phyloP scores from a whole-genome alignment of 371 early-diverging fungal genomes.

The Chytridium lagenaria region DNA sequence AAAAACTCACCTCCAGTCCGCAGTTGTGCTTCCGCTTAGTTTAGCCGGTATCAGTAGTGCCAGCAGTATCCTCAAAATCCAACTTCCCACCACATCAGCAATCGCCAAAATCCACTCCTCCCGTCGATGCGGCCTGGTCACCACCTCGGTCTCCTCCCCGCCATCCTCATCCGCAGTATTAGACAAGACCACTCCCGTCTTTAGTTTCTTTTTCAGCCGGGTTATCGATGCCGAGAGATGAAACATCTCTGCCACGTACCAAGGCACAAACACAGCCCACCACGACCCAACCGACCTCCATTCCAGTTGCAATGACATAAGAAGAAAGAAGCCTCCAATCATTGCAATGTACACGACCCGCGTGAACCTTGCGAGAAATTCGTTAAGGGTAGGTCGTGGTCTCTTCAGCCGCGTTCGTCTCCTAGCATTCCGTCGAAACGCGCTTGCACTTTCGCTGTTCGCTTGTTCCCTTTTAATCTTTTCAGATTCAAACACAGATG shows the following conservation, averaged over 20 bases:
- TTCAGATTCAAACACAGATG: slow-evolving; percentile 1
- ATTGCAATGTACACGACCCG: slow-evolving; percentile 46
- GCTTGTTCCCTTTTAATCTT: slow-evolving; percentile 39
- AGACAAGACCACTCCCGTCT: slow-evolving; percentile 25
- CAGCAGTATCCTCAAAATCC: slow-evolving; percentile 49
- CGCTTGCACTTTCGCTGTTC: slow-evolving; percentile 15
- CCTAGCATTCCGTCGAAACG: background rate
- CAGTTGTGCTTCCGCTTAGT: slow-evolving; percentile 8
- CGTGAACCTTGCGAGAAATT: slow-evolving; percentile 25
- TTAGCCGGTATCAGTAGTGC: slow-evolving; percentile 47
- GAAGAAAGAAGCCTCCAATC: slow-evolving; percentile 57
- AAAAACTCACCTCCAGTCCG: slow-evolving; percentile 25
- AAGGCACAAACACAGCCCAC: slow-evolving; percentile 74
- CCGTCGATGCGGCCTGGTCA: slow-evolving; percentile 7
- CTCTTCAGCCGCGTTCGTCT: slow-evolving; percentile 39
- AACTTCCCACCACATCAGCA: background rate
- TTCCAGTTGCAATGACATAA: slow-evolving; percentile 62
- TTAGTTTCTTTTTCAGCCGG: slow-evolving; percentile 27
- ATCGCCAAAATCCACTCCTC: slow-evolving; percentile 17
- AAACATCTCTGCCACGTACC: slow-evolving; percentile 68
- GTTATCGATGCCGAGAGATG: slow-evolving; percentile 48
- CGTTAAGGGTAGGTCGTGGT: slow-evolving; percentile 16
- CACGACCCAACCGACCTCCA: slow-evolving; percentile 47
- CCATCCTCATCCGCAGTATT: slow-evolving; percentile 29
- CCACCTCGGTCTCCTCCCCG: slow-evolving; percentile 7